A percentile compares a stretch with the other conserved stretches of the same genome.
Evolutionary conservation across 2,329 filamentous ascomycete genomes (phyloP).

Genomic region (Clarireedia monteithiana): DNA sequence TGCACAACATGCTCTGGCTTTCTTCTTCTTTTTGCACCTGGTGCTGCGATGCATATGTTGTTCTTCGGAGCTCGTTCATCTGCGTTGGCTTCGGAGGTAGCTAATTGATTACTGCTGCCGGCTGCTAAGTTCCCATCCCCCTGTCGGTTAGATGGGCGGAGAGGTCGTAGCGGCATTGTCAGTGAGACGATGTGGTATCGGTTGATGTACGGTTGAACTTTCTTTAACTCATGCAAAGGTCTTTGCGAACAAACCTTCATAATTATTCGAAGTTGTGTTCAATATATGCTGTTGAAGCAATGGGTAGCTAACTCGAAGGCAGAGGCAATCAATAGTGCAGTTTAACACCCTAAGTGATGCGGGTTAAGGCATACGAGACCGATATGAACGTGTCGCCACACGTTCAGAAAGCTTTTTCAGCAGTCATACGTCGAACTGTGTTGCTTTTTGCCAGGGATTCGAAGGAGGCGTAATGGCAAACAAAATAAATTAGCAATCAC

Average conservation of each 20-base stretch:
- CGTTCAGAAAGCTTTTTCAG: background rate
- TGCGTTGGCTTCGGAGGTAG: constrained; percentile 23
- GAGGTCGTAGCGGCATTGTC: constrained; percentile 23
- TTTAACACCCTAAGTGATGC: background rate
- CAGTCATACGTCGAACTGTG: background rate
- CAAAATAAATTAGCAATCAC: background rate
- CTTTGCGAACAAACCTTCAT: too few relatives aligned
- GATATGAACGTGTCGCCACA: background rate
- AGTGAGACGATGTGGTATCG: too few relatives aligned
- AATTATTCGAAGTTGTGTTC: too few relatives aligned
- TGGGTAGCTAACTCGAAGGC: background rate
- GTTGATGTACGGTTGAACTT: too few relatives aligned
- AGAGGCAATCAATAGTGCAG: background rate
- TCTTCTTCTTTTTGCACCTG: constrained; percentile 25
- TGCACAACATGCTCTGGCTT: constrained; percentile 29
- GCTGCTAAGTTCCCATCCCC: constrained; percentile 21
- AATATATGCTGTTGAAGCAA: too few relatives aligned
- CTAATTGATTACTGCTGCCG: constrained; percentile 15
- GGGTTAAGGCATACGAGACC: background rate
- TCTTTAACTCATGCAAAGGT: too few relatives aligned
- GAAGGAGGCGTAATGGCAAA: background rate
- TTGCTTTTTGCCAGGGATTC: background rate
- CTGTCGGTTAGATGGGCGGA: constrained; percentile 20
- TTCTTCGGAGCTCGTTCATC: constrained; percentile 20
- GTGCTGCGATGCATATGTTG: constrained; percentile 8